Evolutionary conservation across 306 rosid genomes (phyloP), one percentile per base, ranked within the genome.

Genomic region (Hippophae gyantsensis): DNA sequence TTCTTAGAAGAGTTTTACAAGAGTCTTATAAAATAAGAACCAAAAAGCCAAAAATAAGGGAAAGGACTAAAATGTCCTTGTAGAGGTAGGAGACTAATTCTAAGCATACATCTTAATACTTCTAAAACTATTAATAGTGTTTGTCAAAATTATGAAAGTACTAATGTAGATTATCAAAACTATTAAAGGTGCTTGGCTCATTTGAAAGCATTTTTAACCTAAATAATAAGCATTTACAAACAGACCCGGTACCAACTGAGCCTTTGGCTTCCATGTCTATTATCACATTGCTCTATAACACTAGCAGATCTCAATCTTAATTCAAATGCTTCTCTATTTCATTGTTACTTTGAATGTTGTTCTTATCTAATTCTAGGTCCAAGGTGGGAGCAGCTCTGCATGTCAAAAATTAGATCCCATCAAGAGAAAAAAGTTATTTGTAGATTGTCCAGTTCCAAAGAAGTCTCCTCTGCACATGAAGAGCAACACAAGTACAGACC

Each of bases 401-500:
- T 62, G 57, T 80, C 74, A 23, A 76, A 75, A 53, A 45, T 49
- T 11, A 60, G 65, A 49, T 69, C 58, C 40, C 53, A 49, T 67
- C 62, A n/a, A 58, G 75, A 75, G 74, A 60, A 44, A 54, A 62
- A 62, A 72, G 51, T 81, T 68, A 51, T 75, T 60, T 83, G 87
- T 72, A 60, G 80, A 51, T 56, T 71, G 27, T 11, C 69, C 3
- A 70, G 65, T 40, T 69, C 67, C n/a, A 72, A 61, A 68, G 78
- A 65, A 27, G 78, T 44, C 70, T 68, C 78, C 38, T 38, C 48
- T 52, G 60, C 68, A 13, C 46, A 54, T 11, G 78, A 72, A 66
- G 83, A 52, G 49, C 76, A 18, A 18, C 72, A 58, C 67, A 87
- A 65, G 81, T 57, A 63, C 43, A 63, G 69, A 58, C 84, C 84